Conservation (phyloP, 176 grass and related monocot genomes). For the Hordeum marinum region DNA sequence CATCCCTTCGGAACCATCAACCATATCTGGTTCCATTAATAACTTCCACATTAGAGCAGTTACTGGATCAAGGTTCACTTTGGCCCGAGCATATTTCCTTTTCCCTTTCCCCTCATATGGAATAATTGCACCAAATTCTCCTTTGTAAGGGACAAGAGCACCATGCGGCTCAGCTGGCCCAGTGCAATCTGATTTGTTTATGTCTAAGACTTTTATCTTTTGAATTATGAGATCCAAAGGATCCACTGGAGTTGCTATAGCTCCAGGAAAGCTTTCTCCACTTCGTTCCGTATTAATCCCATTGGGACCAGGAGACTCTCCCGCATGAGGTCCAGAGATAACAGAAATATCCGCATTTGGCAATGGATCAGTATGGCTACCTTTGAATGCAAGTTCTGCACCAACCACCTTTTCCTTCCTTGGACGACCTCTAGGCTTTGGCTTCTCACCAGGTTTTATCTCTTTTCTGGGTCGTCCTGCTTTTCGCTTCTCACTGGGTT, state of each 20-base stretch:
- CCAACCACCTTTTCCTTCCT: conserved; percentile 28
- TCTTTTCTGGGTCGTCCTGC: conserved; percentile 23
- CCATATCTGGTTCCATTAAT: conserved; percentile 62
- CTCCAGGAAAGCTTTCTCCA: conserved; percentile 23
- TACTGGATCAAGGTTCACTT: conserved; percentile 63
- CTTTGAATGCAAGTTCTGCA: conserved; percentile 17
- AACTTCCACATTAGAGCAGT: conserved; percentile 70
- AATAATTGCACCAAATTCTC: conserved; percentile 40
- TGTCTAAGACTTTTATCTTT: conserved; percentile 42
- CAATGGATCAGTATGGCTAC: neutral
- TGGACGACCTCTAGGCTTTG: conserved; percentile 47
- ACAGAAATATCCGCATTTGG: conserved; percentile 17
- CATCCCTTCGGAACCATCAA: conserved; percentile 34
- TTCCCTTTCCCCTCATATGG: conserved; percentile 41
- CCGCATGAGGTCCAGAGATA: conserved; percentile 1
- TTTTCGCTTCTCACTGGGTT: conserved; percentile 30
- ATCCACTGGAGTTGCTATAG: conserved; percentile 4
- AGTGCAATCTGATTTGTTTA: conserved; percentile 26
- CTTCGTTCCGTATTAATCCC: neutral
- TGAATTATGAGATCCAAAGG: conserved; percentile 51
- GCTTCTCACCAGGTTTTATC: conserved; percentile 27
- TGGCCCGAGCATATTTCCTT: conserved; percentile 46
- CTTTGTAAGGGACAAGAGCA: conserved; percentile 55
- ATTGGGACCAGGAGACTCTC: neutral
- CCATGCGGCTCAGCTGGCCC: conserved; percentile 10